Evolutionary conservation across 1,139 yeast species (phyloP).

Genomic region (Debaryomyces sp.): DNA sequence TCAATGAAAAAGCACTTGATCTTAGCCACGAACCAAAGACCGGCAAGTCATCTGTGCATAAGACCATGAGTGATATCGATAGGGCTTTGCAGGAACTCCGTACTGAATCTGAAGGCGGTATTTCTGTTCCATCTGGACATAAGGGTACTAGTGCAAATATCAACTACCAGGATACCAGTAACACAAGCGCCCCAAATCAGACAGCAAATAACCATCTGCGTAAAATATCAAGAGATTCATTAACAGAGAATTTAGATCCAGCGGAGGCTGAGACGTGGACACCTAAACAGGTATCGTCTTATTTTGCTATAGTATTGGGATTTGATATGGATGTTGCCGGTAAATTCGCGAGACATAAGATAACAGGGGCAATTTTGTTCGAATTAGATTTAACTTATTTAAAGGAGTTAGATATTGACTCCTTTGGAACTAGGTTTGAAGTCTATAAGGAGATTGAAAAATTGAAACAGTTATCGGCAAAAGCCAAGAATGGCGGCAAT

Average conservation of each 20-base stretch:
- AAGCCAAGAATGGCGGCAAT: background rate
- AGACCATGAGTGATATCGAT: constrained; percentile 80
- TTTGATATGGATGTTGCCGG: constrained; percentile 75
- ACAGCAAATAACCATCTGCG: constrained; percentile 15
- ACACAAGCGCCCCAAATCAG: background rate
- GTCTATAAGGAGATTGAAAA: constrained; percentile 86
- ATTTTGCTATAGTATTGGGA: constrained; percentile 67
- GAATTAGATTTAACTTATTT: constrained; percentile 84
- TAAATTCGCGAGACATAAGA: constrained; percentile 83
- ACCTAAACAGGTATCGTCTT: constrained; percentile 80
- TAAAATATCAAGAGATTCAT: constrained; percentile 18
- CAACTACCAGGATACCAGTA: background rate
- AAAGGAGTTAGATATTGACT: constrained; percentile 87
- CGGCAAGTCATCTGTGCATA: constrained; percentile 35
- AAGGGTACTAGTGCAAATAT: background rate
- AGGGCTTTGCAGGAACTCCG: constrained; percentile 77
- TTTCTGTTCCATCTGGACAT: background rate
- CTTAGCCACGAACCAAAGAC: background rate
- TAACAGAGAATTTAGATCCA: constrained; percentile 49
- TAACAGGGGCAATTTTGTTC: constrained; percentile 80
- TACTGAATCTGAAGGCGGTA: constrained; percentile 24
- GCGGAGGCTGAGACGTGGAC: constrained; percentile 69
- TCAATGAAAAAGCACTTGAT: background rate
- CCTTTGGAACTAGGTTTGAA: constrained; percentile 95
- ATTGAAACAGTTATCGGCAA: constrained; percentile 34